phyloP scores from a whole-genome alignment of 228 moss, liverwort and hornwort genomes.

The Sphagnum magellanicum region DNA sequence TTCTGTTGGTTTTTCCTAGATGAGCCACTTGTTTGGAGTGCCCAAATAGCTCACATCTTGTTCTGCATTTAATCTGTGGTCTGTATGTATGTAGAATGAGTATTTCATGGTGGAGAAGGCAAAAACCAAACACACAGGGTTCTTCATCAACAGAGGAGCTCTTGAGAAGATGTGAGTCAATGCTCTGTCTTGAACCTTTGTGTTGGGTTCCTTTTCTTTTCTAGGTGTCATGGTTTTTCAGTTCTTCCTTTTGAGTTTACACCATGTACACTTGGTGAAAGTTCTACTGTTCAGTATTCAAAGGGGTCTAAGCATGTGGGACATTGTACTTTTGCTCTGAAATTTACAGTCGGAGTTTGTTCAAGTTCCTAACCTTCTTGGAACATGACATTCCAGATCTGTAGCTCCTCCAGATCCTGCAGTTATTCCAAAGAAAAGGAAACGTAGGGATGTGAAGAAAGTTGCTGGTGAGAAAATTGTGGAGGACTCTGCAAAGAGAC shows the following conservation, averaged over 20 bases:
- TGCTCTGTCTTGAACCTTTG: background rate
- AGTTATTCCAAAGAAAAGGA: conserved; percentile 78
- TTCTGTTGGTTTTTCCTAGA: too few species aligned
- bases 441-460: conserved; percentile 66
- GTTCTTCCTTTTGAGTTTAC: too few species aligned
- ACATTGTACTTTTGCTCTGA: too few species aligned
- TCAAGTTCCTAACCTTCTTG: too few species aligned
- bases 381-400: conserved; percentile 22
- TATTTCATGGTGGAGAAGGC: conserved; percentile 84
- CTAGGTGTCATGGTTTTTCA: too few species aligned
- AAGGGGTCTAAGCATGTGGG: too few species aligned
- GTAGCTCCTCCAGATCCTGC: conserved; percentile 55
- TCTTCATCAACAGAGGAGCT: conserved; percentile 86
- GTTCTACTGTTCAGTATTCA: too few species aligned
- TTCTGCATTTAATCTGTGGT: background rate
- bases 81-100: conserved; percentile 44
- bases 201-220: background rate
- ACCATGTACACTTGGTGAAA: too few species aligned
- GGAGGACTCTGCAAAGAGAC: conserved; percentile 73
- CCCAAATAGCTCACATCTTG: too few species aligned
- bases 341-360: too few species aligned
- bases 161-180: conserved; percentile 79
- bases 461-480: conserved; percentile 56
- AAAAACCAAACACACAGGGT: conserved; percentile 85
- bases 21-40: too few species aligned